Conservation (phyloP, 2,329 filamentous ascomycete genomes). For the Sphaerulina populicola region DNA sequence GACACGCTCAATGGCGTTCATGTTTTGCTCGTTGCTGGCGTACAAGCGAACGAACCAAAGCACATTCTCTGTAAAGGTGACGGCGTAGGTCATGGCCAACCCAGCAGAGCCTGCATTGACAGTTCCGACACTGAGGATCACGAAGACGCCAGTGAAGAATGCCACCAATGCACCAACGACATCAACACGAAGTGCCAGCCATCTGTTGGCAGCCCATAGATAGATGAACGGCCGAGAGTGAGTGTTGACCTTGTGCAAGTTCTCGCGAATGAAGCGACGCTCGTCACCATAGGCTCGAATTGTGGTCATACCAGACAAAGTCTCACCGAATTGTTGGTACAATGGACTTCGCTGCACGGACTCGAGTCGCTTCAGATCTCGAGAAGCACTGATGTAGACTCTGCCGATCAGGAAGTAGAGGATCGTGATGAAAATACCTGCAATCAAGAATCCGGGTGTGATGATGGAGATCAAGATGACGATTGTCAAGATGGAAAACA, state of each 20-base stretch:
- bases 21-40: constrained; percentile 93
- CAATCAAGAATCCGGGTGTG: constrained; percentile 83
- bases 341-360: constrained; percentile 88
- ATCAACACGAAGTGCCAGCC: constrained; percentile 89
- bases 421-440: constrained; percentile 72
- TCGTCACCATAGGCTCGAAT: constrained; percentile 96
- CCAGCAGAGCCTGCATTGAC: constrained; percentile 89
- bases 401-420: constrained; percentile 75
- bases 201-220: constrained; percentile 92
- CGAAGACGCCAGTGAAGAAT: constrained; percentile 88
- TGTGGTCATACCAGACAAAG: constrained; percentile 85
- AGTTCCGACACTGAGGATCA: constrained; percentile 70
- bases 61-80: constrained; percentile 94
- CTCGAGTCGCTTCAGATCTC: constrained; percentile 89
- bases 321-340: constrained; percentile 97
- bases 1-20: constrained; percentile 97
- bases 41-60: constrained; percentile 94
- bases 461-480: constrained; percentile 78
- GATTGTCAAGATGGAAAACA: constrained; percentile 69
- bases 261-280: constrained; percentile 85
- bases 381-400: constrained; percentile 87
- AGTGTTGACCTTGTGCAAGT: constrained; percentile 76
- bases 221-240: constrained; percentile 93
- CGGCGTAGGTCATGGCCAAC: constrained; percentile 88
- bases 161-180: constrained; percentile 81